These are phyloP conservation scores for Ceratocystis diversiconidia DNA, from an alignment of 2,329 filamentous ascomycete species.

Conservation along the genomic window DNA sequence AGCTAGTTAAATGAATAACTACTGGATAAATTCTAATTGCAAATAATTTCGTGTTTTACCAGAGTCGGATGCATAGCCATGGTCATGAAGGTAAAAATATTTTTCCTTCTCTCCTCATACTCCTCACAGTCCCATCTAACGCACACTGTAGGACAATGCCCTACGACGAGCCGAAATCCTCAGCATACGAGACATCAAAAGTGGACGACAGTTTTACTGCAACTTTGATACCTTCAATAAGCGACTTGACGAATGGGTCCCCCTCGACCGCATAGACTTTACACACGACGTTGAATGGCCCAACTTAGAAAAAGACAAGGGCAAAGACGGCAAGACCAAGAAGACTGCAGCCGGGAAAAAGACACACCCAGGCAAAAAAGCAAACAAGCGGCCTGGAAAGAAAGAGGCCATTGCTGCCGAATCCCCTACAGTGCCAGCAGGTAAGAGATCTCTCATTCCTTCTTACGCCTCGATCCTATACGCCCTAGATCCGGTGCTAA, in stretches of 20 bases:
- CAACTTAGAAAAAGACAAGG: constrained; percentile 67
- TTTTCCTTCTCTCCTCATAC: neutral
- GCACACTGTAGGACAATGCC: constrained; percentile 47
- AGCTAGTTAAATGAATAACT: neutral
- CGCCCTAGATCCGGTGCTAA: neutral
- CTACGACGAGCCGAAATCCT: constrained; percentile 87
- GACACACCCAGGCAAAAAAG: constrained; percentile 44
- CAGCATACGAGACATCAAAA: constrained; percentile 83
- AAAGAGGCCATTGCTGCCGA: constrained; percentile 40
- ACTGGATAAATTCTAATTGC: neutral
- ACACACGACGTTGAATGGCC: constrained; percentile 92
- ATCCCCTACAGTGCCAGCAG: constrained; percentile 29
- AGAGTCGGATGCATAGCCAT: constrained; percentile 45
- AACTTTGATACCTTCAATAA: constrained; percentile 99
- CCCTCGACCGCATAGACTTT: constrained; percentile 69
- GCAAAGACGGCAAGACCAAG: constrained; percentile 65
- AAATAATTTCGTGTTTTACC: neutral
- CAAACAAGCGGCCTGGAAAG: constrained; percentile 40
- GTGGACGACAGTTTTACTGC: constrained; percentile 80
- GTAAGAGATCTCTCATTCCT: constrained; percentile 4
- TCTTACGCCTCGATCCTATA: neutral
- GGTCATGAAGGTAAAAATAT: constrained; percentile 34
- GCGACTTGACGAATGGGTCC: constrained; percentile 70
- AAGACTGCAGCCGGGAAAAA: constrained; percentile 45
- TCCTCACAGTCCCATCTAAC: neutral